These are phyloP conservation scores for Euphorbia lathyris DNA, from an alignment of 345 rosid genomes.

Conservation along the genomic window DNA sequence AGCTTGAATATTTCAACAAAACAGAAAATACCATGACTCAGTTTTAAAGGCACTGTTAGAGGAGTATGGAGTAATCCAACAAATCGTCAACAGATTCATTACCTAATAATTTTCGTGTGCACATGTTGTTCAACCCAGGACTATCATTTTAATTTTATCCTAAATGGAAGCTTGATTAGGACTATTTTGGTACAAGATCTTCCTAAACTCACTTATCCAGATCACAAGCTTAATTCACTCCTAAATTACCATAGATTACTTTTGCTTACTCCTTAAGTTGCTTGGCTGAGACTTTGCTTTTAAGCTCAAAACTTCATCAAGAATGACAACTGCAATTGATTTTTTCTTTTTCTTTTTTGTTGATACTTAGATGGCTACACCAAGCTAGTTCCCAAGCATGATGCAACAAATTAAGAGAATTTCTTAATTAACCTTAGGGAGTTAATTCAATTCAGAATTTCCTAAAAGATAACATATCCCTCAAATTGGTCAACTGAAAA, in stretches of 20 bases:
- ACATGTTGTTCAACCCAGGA: neutral
- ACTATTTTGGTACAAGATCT: neutral
- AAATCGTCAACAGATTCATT: neutral
- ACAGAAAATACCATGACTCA: neutral
- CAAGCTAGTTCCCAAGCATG: neutral
- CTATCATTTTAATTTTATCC: neutral
- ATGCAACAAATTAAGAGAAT: neutral
- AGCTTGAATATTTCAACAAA: neutral
- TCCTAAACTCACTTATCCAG: neutral
- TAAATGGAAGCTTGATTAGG: neutral
- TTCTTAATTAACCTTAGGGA: neutral
- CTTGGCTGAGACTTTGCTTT: neutral
- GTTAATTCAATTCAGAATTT: constrained; percentile 3
- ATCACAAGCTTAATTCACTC: neutral
- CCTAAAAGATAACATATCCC: neutral
- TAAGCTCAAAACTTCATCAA: neutral
- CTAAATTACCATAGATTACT: neutral
- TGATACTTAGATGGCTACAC: neutral
- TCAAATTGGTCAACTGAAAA: neutral
- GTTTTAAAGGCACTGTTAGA: neutral
- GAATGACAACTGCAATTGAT: neutral
- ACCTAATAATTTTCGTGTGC: neutral
- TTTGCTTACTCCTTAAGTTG: neutral
- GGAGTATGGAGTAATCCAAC: neutral
- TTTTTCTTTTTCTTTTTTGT: neutral